These are phyloP conservation scores for Terfezia boudieri DNA, from an alignment of 495 filamentous ascomycete species.

Conservation along the genomic window DNA sequence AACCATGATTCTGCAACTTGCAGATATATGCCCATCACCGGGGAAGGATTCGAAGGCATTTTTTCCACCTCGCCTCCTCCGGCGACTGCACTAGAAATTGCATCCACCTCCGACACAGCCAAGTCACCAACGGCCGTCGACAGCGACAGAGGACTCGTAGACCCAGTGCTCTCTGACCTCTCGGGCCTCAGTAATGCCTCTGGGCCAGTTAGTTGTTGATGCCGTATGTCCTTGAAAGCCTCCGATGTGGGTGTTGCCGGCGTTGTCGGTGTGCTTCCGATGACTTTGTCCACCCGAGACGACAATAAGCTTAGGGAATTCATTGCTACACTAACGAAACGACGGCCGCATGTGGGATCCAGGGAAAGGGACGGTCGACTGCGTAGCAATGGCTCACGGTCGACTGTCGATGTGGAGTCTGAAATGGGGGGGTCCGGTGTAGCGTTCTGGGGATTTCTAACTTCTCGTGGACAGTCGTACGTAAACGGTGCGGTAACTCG, in stretches of 20 bases:
- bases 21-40: slow-evolving; percentile 4
- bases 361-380: no score
- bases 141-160: not conserved
- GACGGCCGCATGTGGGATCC: slow-evolving; percentile 21
- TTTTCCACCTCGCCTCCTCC: not conserved
- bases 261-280: slow-evolving; percentile 31
- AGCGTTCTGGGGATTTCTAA: no score
- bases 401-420: no score
- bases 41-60: slow-evolving; percentile 1
- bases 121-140: not conserved
- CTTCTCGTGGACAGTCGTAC: no score
- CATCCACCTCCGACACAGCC: not conserved
- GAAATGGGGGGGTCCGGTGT: no score
- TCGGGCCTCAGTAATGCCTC: not conserved
- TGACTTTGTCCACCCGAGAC: slow-evolving; percentile 40
- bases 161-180: not conserved
- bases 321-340: slow-evolving; percentile 45
- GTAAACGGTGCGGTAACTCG: no score
- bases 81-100: not conserved
- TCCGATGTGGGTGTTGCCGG: slow-evolving; percentile 20
- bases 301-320: slow-evolving; percentile 95
- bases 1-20: slow-evolving; percentile 11
- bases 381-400: no score
- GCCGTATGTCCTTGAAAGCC: slow-evolving; percentile 6
- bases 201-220: slow-evolving; percentile 1